Base-by-base conservation (phyloP, 2,329 filamentous ascomycete genomes). In the Chrysosporium queenslandicum region DNA sequence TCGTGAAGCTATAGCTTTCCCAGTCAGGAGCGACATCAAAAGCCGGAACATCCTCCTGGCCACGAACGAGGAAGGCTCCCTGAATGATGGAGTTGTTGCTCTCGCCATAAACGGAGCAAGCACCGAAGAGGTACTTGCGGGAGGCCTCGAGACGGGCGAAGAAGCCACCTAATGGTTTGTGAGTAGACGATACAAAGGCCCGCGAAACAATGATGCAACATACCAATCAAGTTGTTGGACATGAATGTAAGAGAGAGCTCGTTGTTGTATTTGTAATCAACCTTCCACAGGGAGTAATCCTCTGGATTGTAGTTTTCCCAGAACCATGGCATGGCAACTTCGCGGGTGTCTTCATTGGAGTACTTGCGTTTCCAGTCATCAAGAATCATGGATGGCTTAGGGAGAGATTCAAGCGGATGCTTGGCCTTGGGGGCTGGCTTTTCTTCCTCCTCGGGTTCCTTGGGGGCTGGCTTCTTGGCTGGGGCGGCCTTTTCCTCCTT, bases 341-440 rank as follows among this genome's bases (percentile, higher is more conserved):
- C 77, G 53, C 81, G 80, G 63, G 87, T 90, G 59, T 96, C 88
- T 71, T 85, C 81, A 83, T 98, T 98, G 66, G 92, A 98, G 83
- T 94, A 98, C 73, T 87, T 84, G 68, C 92, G 89, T 86, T 98
- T 98, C 87, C 85, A 95, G 76, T 98, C 92, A 69, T 98, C 92
- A 53, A 98, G 80, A 63, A 85, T 78, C 68, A 95, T 80, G 54
- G 84, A 82, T 57, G 92, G 77, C 70, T 83, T 85, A 66, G 83
- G 82, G 52, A 97, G 86, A 61, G 81, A 72, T 72, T 95, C 91
- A 60, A 94, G 80, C 63, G 92, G 90, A 79, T 98, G 92, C 86
- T 97, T 98, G 69, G 90, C 74, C 84, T 96, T 97, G 67, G 88
- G 87, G 58, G 55, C 76, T 59, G 80, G 77, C 58, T 82, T 79